Conservation (phyloP, 495 filamentous ascomycete species). For the Cairneyella variabilis region DNA sequence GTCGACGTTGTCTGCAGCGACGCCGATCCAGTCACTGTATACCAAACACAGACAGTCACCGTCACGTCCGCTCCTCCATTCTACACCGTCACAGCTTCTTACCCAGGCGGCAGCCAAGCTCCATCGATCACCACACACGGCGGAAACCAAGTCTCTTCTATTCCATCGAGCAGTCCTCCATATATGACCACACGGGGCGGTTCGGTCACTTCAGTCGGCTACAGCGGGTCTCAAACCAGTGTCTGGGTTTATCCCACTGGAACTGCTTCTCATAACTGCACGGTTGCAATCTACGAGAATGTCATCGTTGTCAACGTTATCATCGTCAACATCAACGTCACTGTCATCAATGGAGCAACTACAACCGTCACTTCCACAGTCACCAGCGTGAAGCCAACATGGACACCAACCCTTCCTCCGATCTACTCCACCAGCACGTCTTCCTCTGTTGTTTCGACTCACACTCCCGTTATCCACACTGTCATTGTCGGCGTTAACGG, state of each 20-base stretch:
- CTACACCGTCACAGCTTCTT: too few relatives aligned
- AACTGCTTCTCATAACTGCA: slow-evolving; percentile 3
- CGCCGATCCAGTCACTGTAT: slow-evolving; percentile 6
- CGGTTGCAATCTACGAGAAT: slow-evolving; percentile 7
- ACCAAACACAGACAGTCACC: slow-evolving; percentile 13
- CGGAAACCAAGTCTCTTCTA: too few relatives aligned
- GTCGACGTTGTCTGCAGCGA: slow-evolving; percentile 14
- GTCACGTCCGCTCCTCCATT: background rate
- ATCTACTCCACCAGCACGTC: background rate
- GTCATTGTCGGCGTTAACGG: slow-evolving; percentile 25
- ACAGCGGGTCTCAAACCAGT: slow-evolving; percentile 2
- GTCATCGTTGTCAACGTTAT: slow-evolving; percentile 6
- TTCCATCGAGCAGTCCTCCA: background rate
- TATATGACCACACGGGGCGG: slow-evolving; percentile 1
- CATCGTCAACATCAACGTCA: slow-evolving; percentile 13
- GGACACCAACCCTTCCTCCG: too few relatives aligned
- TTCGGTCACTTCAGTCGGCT: slow-evolving; percentile 8
- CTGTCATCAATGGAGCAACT: slow-evolving; percentile 9
- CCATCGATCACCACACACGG: background rate
- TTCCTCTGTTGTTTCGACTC: background rate
- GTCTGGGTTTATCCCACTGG: slow-evolving; percentile 19
- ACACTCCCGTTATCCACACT: slow-evolving; percentile 10
- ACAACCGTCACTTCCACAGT: slow-evolving; percentile 11
- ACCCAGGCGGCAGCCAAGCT: background rate
- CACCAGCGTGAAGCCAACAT: background rate